These are phyloP conservation scores for Heritiera fomes DNA, from an alignment of 345 rosid species.

Conservation along the genomic window DNA sequence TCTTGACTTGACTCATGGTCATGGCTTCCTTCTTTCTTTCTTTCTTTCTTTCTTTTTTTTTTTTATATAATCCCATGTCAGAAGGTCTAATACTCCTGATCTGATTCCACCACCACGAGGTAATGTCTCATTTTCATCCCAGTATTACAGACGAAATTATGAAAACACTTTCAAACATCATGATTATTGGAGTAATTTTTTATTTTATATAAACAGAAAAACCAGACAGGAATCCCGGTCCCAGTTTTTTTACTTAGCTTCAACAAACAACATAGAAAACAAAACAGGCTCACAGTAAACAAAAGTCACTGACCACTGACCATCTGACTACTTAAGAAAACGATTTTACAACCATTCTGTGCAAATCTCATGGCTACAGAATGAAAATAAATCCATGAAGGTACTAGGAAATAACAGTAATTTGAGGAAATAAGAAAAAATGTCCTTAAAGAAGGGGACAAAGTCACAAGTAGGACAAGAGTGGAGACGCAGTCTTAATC, in stretches of 20 bases:
- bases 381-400: background rate
- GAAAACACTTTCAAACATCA: background rate
- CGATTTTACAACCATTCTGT: background rate
- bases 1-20: background rate
- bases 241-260: background rate
- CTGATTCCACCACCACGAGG: conserved; percentile 4
- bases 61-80: background rate
- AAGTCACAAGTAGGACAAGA: background rate
- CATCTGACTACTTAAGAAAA: background rate
- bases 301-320: conserved; percentile 10
- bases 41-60: background rate
- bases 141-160: background rate
- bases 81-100: background rate
- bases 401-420: background rate
- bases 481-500: conserved; percentile 7
- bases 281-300: background rate
- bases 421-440: conserved; percentile 7
- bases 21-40: background rate
- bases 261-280: conserved; percentile 9
- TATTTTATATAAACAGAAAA: background rate
- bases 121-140: background rate
- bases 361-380: background rate
- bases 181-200: background rate
- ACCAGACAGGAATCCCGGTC: background rate
- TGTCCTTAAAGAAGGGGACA: conserved; percentile 24